Evolutionary conservation across 768 basidiomycete species (phyloP).

Genomic region (Pleurotus salmoneostramineus): DNA sequence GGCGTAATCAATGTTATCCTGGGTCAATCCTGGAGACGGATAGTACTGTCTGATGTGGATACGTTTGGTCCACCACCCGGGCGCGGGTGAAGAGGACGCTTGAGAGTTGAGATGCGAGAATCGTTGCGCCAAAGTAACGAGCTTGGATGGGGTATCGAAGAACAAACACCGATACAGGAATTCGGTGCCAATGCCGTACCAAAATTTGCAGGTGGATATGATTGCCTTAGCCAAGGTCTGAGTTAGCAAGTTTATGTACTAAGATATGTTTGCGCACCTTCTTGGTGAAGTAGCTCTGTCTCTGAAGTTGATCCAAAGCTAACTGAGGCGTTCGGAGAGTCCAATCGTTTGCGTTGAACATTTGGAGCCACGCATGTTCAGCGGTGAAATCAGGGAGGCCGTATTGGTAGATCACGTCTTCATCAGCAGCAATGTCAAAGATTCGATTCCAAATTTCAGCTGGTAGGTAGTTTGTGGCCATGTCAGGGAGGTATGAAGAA

Average conservation of each 20-base stretch:
- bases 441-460: conserved; percentile 69
- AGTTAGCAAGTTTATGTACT: background rate
- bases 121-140: conserved; percentile 40
- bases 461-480: conserved; percentile 37
- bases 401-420: conserved; percentile 62
- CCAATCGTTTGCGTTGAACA: conserved; percentile 43
- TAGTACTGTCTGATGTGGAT: conserved; percentile 63
- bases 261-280: conserved; percentile 41
- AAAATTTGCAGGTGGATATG: conserved; percentile 60
- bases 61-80: conserved; percentile 72
- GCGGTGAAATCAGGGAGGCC: conserved; percentile 60
- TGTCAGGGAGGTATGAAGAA: background rate
- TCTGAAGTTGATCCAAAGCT: conserved; percentile 52
- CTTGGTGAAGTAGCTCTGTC: conserved; percentile 59
- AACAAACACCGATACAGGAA: conserved; percentile 68
- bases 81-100: conserved; percentile 41
- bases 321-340: conserved; percentile 56
- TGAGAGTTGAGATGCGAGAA: conserved; percentile 28
- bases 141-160: conserved; percentile 55
- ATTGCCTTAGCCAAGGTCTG: conserved; percentile 47
- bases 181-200: conserved; percentile 59
- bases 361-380: conserved; percentile 62
- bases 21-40: conserved; percentile 30
- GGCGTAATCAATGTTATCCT: conserved; percentile 48
- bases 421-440: conserved; percentile 68